Conservation (phyloP, 768 basidiomycete species). For the Hypholoma sublateritium region DNA sequence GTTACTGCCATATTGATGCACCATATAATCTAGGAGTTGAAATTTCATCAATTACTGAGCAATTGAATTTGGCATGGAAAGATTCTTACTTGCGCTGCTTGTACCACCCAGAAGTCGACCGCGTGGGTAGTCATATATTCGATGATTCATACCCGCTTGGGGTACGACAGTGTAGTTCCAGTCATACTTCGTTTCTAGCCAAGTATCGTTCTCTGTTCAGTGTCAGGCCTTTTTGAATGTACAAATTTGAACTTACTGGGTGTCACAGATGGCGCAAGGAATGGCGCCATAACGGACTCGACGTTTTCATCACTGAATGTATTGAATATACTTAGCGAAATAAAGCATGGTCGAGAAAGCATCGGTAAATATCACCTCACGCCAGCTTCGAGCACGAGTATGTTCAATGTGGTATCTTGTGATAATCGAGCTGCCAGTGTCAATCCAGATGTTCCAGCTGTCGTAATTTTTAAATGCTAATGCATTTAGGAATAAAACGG, state of each 20-base stretch:
- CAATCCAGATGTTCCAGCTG: conserved; percentile 14
- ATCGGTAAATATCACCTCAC: conserved; percentile 1
- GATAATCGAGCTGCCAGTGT: conserved; percentile 10
- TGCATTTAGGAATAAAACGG: not conserved
- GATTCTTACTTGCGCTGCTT: conserved; percentile 6
- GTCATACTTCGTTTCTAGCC: not conserved
- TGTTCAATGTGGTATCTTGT: conserved; percentile 4
- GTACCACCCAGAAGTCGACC: conserved; percentile 4
- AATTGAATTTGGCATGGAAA: too few relatives aligned
- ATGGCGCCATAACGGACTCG: conserved; percentile 10
- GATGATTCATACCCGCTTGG: not conserved
- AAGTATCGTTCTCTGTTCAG: too few relatives aligned
- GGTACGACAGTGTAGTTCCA: conserved; percentile 7
- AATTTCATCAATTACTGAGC: not conserved
- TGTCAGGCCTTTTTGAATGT: too few relatives aligned
- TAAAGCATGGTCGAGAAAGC: not conserved
- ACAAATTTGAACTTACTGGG: conserved; percentile 9
- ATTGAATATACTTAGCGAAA: not conserved
- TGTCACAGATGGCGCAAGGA: conserved; percentile 15
- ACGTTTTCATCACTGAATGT: conserved; percentile 14
- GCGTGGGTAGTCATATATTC: conserved; percentile 1
- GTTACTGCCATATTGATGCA: conserved; percentile 32
- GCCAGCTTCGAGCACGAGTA: conserved; percentile 14
- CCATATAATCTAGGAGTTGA: conserved; percentile 29
- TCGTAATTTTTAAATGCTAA: not conserved